Conservation (phyloP, 1,284 basidiomycete genomes). For the Hymenochaete sp. region DNA sequence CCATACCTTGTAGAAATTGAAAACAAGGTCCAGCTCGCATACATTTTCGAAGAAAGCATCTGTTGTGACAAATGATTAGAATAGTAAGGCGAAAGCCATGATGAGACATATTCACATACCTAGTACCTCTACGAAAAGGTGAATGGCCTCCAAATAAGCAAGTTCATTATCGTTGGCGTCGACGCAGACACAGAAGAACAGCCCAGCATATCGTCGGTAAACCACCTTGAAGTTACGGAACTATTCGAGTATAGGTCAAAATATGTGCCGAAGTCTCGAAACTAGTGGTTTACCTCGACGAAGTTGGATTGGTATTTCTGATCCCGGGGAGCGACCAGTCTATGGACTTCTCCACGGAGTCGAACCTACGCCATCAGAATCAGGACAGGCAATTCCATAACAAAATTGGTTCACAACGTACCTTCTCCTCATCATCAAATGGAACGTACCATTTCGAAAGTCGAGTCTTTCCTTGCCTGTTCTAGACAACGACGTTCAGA, state of each 20-base stretch:
- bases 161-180: constrained; percentile 98
- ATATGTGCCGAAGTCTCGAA: constrained; percentile 1
- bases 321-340: constrained; percentile 92
- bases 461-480: constrained; percentile 95
- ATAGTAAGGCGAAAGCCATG: background rate
- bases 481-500: constrained; percentile 39
- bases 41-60: constrained; percentile 98
- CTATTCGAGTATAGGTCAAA: constrained; percentile 32
- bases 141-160: constrained; percentile 94
- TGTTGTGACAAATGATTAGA: constrained; percentile 26
- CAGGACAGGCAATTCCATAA: constrained; percentile 2
- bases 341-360: constrained; percentile 89
- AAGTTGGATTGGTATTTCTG: constrained; percentile 99
- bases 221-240: constrained; percentile 95
- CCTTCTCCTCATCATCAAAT: constrained; percentile 94
- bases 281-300: constrained; percentile 70
- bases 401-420: background rate
- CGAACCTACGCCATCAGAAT: constrained; percentile 51
- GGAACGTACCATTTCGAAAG: constrained; percentile 97
- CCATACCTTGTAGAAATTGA: constrained; percentile 93
- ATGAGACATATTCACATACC: constrained; percentile 38
- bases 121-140: constrained; percentile 96
- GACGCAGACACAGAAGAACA: constrained; percentile 97
- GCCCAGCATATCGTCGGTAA: constrained; percentile 91
- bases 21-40: constrained; percentile 93